Percentiles rank a stretch among this genome's conserved stretches.
These are phyloP conservation scores for Colletotrichum shisoi DNA, from an alignment of 2,329 filamentous ascomycete genomes.

Conservation along the genomic window DNA sequence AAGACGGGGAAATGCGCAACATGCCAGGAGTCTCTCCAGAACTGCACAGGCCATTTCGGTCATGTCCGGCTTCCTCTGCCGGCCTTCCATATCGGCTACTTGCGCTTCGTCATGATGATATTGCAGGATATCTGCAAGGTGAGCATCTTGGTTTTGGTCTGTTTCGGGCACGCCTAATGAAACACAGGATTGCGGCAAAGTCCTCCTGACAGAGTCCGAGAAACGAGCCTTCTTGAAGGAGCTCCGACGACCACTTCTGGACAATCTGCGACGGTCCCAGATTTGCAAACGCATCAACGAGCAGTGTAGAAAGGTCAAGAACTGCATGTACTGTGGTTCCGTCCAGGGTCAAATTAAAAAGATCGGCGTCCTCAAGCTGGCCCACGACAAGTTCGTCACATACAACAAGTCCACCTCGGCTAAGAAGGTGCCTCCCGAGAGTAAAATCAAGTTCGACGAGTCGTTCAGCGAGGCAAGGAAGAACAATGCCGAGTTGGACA, in stretches of 20 bases:
- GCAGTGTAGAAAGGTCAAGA: constrained; percentile 85
- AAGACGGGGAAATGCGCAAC: constrained; percentile 83
- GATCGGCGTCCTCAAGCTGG: constrained; percentile 88
- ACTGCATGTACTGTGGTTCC: constrained; percentile 79
- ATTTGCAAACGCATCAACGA: constrained; percentile 89
- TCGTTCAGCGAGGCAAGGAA: constrained; percentile 84
- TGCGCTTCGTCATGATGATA: constrained; percentile 90
- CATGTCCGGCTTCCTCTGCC: constrained; percentile 90
- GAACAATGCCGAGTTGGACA: constrained; percentile 82
- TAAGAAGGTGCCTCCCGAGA: constrained; percentile 81
- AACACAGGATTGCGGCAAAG: constrained; percentile 75
- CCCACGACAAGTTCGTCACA: constrained; percentile 88
- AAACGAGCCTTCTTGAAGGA: constrained; percentile 80
- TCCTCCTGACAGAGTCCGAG: constrained; percentile 82
- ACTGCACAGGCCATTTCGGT: constrained; percentile 95
- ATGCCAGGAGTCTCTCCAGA: constrained; percentile 80
- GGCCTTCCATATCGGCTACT: constrained; percentile 94
- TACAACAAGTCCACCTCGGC: constrained; percentile 89
- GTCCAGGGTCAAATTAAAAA: constrained; percentile 94
- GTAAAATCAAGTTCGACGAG: constrained; percentile 84
- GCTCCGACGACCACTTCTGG: constrained; percentile 80
- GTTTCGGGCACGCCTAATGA: neutral
- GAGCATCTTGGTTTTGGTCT: constrained; percentile 31
- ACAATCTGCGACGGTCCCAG: constrained; percentile 83
- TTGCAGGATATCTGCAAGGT: constrained; percentile 94